A percentile compares a stretch with the other conserved stretches of the same genome.
Conservation (phyloP, 805 yeast species). For the Candida hispaniensis region DNA sequence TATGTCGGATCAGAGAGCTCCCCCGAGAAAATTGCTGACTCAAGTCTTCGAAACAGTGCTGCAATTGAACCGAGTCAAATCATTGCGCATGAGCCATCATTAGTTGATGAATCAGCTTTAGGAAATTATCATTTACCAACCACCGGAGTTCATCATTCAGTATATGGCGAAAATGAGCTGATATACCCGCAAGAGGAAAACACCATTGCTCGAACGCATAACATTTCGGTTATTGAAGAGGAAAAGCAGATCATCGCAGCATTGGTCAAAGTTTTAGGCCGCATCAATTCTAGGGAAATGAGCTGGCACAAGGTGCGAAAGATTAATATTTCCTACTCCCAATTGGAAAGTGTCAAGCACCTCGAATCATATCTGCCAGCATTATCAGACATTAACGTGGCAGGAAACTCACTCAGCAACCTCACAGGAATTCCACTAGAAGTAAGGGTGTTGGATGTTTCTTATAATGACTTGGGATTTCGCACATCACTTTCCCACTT, state of each 20-base stretch:
- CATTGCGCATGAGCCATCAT: too few relatives aligned
- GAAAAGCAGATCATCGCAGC: constrained; percentile 17
- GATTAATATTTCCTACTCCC: constrained; percentile 30
- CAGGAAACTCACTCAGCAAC: constrained; percentile 33
- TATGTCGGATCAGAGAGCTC: too few relatives aligned
- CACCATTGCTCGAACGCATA: constrained; percentile 10
- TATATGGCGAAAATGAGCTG: constrained; percentile 1
- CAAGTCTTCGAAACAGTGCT: constrained; percentile 68
- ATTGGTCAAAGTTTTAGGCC: constrained; percentile 37
- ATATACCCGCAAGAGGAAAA: constrained; percentile 6
- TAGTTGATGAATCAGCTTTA: constrained; percentile 7
- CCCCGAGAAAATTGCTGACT: too few relatives aligned
- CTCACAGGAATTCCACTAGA: constrained; percentile 38
- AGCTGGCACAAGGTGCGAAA: constrained; percentile 34
- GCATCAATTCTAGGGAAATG: constrained; percentile 28
- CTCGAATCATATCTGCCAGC: constrained; percentile 36
- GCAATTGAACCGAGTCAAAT: constrained; percentile 51
- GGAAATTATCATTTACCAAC: constrained; percentile 8
- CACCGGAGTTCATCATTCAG: constrained; percentile 8
- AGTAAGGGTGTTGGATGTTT: constrained; percentile 31
- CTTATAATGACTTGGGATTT: constrained; percentile 33
- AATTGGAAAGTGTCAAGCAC: constrained; percentile 34
- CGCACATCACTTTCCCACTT: constrained; percentile 35
- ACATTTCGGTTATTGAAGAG: constrained; percentile 7
- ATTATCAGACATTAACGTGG: constrained; percentile 32